phyloP scores from a whole-genome alignment of 495 filamentous ascomycete species.

The Ramalina intermedia region DNA sequence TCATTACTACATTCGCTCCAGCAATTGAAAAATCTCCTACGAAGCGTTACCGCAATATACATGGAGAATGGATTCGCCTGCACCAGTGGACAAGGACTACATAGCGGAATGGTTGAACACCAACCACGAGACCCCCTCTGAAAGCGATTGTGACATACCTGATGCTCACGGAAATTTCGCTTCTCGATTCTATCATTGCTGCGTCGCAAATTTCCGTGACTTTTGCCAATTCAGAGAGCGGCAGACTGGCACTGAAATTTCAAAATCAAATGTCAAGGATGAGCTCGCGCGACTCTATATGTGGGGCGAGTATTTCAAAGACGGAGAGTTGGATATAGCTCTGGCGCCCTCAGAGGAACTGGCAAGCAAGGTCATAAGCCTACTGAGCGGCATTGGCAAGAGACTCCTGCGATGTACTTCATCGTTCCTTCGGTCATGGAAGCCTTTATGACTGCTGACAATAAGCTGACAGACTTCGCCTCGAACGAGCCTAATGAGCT shows the following conservation, averaged over 20 bases:
- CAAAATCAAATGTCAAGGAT: conserved; percentile 6
- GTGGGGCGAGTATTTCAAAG: conserved; percentile 15
- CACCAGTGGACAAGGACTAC: too few species aligned
- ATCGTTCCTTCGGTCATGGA: too few species aligned
- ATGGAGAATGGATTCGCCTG: too few species aligned
- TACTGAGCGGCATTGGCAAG: conserved; percentile 3
- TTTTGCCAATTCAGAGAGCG: background rate
- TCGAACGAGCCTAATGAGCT: too few species aligned
- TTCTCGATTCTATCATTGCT: conserved; percentile 1
- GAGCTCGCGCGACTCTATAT: conserved; percentile 13
- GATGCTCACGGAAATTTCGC: background rate
- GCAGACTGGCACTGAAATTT: background rate
- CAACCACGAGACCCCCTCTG: background rate
- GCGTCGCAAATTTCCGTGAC: background rate
- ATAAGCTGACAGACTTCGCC: too few species aligned
- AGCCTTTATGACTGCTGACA: too few species aligned
- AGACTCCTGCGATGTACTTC: background rate
- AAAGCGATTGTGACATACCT: too few species aligned
- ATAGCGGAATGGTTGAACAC: background rate
- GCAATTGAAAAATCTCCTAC: too few species aligned
- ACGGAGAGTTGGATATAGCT: conserved; percentile 13
- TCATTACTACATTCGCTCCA: too few species aligned
- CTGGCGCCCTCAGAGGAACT: conserved; percentile 12
- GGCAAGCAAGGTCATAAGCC: conserved; percentile 1
- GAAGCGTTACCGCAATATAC: too few species aligned